Conservation (phyloP, 225 moss, liverwort and hornwort species). For the Sphagnum contortum region DNA sequence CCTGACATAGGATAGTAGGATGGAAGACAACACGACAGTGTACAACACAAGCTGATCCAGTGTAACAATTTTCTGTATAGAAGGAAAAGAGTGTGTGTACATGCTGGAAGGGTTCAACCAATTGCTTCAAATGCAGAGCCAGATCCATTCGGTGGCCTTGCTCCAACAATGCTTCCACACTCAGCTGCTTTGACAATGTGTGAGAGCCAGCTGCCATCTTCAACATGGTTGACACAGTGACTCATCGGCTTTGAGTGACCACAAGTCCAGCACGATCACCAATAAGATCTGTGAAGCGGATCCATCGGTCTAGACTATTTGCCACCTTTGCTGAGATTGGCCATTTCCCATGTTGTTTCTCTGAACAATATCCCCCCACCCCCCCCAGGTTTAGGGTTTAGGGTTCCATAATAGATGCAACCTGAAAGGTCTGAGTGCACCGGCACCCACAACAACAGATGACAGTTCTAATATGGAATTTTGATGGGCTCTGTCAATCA, state of each 20-base stretch:
- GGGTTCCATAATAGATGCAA: too few relatives aligned
- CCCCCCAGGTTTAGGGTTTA: too few relatives aligned
- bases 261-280: constrained; percentile 16
- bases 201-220: constrained; percentile 23
- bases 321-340: constrained; percentile 14
- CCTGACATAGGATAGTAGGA: too few relatives aligned
- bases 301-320: constrained; percentile 18
- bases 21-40: too few relatives aligned
- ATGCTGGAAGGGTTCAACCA: constrained; percentile 8
- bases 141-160: constrained; percentile 14
- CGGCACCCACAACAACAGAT: too few relatives aligned
- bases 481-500: too few relatives aligned
- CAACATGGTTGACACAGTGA: constrained; percentile 14
- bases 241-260: constrained; percentile 5
- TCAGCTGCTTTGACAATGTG: constrained; percentile 17
- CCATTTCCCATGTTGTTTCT: constrained; percentile 8
- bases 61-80: not conserved
- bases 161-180: constrained; percentile 11
- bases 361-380: too few relatives aligned
- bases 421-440: too few relatives aligned
- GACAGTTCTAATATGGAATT: too few relatives aligned
- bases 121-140: constrained; percentile 10
- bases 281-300: constrained; percentile 14
- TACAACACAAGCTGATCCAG: too few relatives aligned
- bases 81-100: constrained; percentile 5